Percentiles rank a stretch among this genome's conserved stretches.
Evolutionary conservation across 2,329 filamentous ascomycete species (phyloP).

Genomic region (Leptographium procerum): DNA sequence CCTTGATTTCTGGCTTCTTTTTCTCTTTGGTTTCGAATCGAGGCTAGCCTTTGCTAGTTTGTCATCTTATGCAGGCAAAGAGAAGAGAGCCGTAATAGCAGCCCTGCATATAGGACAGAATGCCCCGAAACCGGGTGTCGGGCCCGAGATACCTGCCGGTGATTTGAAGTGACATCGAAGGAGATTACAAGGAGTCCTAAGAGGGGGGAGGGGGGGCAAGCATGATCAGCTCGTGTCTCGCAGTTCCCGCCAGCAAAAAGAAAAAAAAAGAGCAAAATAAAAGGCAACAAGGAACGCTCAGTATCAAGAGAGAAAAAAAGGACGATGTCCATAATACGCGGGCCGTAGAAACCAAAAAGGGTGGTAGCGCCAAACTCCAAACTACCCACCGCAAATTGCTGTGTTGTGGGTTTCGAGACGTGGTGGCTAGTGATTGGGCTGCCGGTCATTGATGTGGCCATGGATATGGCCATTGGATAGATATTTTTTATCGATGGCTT

Average conservation of each 20-base stretch:
- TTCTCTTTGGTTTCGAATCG: too few species aligned
- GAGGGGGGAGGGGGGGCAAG: background rate
- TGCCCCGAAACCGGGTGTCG: background rate
- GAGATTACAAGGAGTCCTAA: background rate
- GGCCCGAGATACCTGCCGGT: background rate
- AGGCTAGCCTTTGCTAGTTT: too few species aligned
- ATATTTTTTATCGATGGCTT: background rate
- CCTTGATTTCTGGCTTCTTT: background rate
- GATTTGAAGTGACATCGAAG: background rate
- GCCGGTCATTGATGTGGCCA: background rate
- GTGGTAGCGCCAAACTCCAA: constrained; percentile 1
- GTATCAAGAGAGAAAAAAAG: background rate
- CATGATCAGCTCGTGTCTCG: background rate
- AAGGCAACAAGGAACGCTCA: background rate
- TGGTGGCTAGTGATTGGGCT: constrained; percentile 12
- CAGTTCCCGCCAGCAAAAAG: background rate
- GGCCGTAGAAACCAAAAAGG: background rate
- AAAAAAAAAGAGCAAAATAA: background rate
- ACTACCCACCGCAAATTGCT: constrained; percentile 1
- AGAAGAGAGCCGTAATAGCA: background rate
- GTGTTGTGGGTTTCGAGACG: constrained; percentile 10
- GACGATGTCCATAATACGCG: background rate
- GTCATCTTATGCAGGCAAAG: background rate
- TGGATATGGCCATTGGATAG: background rate
- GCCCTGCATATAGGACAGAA: background rate